A percentile compares a stretch with the other conserved stretches of the same genome.
Conservation (phyloP, 1,284 basidiomycete species). For the Puccinia brachypodii region DNA sequence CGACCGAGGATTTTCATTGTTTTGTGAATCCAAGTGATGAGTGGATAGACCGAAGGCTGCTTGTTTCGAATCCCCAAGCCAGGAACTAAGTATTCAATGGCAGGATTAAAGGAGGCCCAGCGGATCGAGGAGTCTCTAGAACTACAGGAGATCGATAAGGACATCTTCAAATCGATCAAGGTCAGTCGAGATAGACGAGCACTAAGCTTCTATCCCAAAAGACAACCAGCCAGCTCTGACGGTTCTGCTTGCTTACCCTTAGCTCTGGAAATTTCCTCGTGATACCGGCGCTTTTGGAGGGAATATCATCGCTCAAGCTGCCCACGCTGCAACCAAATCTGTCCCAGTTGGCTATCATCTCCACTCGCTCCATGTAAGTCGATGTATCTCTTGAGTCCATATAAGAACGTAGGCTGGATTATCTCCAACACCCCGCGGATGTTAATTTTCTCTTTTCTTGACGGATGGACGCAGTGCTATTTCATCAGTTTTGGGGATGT, state of each 20-base stretch:
- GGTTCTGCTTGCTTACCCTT: neutral
- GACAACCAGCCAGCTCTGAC: no score
- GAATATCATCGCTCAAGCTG: conserved; percentile 65
- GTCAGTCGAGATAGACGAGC: neutral
- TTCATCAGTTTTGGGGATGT: conserved; percentile 76
- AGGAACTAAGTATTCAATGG: neutral
- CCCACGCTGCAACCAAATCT: conserved; percentile 48
- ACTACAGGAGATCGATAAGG: conserved; percentile 37
- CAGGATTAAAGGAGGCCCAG: neutral
- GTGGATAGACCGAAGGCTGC: no score
- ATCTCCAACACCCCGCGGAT: no score
- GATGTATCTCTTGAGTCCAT: no score
- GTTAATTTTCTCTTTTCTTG: neutral
- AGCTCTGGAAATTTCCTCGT: conserved; percentile 71
- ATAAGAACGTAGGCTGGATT: no score
- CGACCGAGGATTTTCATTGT: no score
- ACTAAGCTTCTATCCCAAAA: neutral
- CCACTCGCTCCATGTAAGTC: conserved; percentile 70
- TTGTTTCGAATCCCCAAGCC: no score
- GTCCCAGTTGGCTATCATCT: conserved; percentile 47
- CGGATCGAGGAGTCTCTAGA: conserved; percentile 45
- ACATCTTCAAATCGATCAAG: conserved; percentile 45
- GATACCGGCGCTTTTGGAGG: conserved; percentile 64
- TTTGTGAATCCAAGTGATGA: no score
- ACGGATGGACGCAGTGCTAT: conserved; percentile 65